phyloP scores from a whole-genome alignment of 1,284 basidiomycete genomes.

The Malassezia japonica region DNA sequence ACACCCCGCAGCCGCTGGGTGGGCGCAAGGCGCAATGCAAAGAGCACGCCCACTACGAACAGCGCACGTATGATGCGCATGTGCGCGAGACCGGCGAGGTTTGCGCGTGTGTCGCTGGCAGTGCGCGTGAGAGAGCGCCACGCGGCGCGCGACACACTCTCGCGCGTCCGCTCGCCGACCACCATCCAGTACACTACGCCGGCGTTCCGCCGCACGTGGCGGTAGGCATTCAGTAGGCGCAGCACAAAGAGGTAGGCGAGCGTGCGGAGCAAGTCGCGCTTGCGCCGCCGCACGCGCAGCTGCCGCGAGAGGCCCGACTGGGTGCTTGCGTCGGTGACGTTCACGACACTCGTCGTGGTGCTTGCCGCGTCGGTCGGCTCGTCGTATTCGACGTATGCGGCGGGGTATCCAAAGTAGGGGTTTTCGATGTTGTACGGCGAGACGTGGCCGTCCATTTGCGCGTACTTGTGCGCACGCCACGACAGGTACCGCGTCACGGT shows the following conservation, averaged over 20 bases:
- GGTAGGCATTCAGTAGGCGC: conserved; percentile 31
- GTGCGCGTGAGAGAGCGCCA: conserved; percentile 2
- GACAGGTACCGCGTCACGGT: conserved; percentile 25
- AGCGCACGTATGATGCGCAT: neutral
- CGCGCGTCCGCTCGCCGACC: neutral
- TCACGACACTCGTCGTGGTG: neutral
- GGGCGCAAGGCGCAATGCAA: neutral
- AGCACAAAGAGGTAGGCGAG: conserved; percentile 43
- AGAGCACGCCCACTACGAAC: neutral
- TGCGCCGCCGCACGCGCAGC: conserved; percentile 28
- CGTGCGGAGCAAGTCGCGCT: conserved; percentile 43
- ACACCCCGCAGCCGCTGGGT: too few species aligned
- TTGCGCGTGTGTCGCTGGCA: neutral
- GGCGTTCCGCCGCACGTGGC: conserved; percentile 17
- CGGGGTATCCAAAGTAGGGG: conserved; percentile 75
- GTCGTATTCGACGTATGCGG: conserved; percentile 30
- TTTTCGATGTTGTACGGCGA: conserved; percentile 54
- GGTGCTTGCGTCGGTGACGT: conserved; percentile 9
- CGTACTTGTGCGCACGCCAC: conserved; percentile 32
- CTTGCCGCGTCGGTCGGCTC: conserved; percentile 12
- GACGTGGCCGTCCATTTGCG: conserved; percentile 31
- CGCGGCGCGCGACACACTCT: neutral
- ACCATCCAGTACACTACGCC: conserved; percentile 3
- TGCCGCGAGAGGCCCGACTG: conserved; percentile 14
- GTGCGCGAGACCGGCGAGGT: neutral